Conservation (phyloP, 2,329 filamentous ascomycete species). For the Xylariaceae sp. region DNA sequence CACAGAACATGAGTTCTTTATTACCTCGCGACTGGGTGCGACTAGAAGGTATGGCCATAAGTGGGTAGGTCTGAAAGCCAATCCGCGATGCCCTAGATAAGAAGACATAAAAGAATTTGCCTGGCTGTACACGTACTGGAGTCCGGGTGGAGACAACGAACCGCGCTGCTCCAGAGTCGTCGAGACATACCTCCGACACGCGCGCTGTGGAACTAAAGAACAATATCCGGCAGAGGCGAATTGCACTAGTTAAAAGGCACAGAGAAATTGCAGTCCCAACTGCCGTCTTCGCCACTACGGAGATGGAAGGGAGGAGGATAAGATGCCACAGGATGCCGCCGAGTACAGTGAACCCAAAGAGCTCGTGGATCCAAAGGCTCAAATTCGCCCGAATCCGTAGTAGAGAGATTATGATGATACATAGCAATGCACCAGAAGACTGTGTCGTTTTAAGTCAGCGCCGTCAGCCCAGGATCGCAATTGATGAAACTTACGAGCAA, state of each 20-base stretch:
- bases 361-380: neutral
- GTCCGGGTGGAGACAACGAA: neutral
- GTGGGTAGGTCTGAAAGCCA: neutral
- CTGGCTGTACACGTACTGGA: neutral
- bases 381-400: neutral
- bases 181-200: neutral
- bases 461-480: neutral
- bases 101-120: constrained; percentile 1
- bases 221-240: neutral
- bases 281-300: neutral
- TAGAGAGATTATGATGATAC: neutral
- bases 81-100: neutral
- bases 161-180: neutral
- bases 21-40: neutral
- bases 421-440: neutral
- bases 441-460: no score
- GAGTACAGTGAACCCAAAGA: neutral
- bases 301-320: neutral
- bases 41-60: neutral
- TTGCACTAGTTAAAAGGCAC: neutral
- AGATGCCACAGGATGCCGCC: neutral
- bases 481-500: neutral
- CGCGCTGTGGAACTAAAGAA: neutral
- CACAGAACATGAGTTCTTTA: constrained; percentile 1
- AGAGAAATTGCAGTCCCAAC: neutral